Conservation (phyloP, 345 rosid species). For the Acer yangbiense region DNA sequence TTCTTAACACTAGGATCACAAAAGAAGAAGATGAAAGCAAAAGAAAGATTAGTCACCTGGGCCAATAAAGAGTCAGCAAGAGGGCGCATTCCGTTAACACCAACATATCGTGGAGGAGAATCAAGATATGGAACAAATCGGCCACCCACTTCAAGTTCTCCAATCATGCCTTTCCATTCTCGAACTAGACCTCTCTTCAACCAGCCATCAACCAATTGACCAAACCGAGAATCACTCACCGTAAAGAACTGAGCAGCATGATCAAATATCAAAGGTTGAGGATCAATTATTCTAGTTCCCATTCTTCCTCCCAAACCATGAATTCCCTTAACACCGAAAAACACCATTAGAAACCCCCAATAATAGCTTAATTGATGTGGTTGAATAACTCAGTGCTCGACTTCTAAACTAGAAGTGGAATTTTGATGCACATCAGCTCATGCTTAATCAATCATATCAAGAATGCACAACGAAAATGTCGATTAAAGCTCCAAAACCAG, state of each 20-base stretch:
- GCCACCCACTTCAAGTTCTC: constrained; percentile 81
- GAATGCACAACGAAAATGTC: not conserved
- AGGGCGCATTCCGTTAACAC: constrained; percentile 80
- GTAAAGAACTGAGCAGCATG: constrained; percentile 95
- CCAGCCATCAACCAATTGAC: constrained; percentile 67
- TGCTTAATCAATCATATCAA: not conserved
- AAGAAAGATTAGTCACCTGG: constrained; percentile 41
- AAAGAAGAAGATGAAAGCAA: not conserved
- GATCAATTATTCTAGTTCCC: constrained; percentile 78
- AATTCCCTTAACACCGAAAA: constrained; percentile 49
- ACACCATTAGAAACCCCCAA: constrained; percentile 12
- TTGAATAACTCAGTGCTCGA: not conserved
- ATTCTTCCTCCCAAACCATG: constrained; percentile 98
- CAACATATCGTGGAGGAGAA: constrained; percentile 66
- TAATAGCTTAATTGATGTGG: not conserved
- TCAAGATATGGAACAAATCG: constrained; percentile 57
- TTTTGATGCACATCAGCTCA: not conserved
- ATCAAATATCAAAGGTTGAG: constrained; percentile 67
- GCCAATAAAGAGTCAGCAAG: constrained; percentile 77
- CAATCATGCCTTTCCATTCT: constrained; percentile 70
- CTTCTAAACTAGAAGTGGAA: not conserved
- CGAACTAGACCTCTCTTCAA: constrained; percentile 69
- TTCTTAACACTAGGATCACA: not conserved
- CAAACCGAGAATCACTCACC: constrained; percentile 65
- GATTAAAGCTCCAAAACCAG: not conserved